Evolutionary conservation across 441 rosid genomes (phyloP), one percentile per base, ranked within the genome.

Genomic region (Eruca vesicaria): DNA sequence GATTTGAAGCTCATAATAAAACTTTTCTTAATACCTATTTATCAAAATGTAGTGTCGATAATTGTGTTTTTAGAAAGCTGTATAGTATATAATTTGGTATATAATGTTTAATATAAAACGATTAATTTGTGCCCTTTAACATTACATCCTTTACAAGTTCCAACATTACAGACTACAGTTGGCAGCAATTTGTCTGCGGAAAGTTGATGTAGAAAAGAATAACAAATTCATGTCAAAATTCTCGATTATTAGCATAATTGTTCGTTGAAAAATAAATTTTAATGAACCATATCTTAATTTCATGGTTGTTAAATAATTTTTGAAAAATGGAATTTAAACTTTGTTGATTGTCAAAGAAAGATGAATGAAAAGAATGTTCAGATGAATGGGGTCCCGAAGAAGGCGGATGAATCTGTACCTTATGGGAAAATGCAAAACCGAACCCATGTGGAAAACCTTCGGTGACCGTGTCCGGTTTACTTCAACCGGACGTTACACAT

Each of bases 391-490:
- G 7, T 16, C 23, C 64, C 52, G 41, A 68, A 60, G 69, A 72
- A 73, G 71, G 43, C 55, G 62, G 66, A 68, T 73, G 78, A 73
- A 78, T 78, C 62, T 78, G 62, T 71, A 68, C 81, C 63, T 28
- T 28, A 3, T 63, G 61, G 71, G 26, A 21, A 78, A 67, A 6
- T 12, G 16, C 32, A 73, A 68, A 73, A 68, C 75, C 68, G 64
- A 56, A 58, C 50, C 75, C 78, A 78, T 78, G 81, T 78, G 81
- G 45, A 73, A 23, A 63, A 41, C 15, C 68, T 68, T 73, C 2
- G 81, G 35, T 15, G 28, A 68, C 78, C 66, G 81, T 78, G 81
- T 68, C 36, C 78, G 78, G 75, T 73, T 68, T 55, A 56, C 78
- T 78, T 78, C 57, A 55, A 73, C 78, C 78, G 63, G 45, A 78